Base-by-base conservation (phyloP, 2,329 filamentous ascomycete species). In the Epichloe baconii region DNA sequence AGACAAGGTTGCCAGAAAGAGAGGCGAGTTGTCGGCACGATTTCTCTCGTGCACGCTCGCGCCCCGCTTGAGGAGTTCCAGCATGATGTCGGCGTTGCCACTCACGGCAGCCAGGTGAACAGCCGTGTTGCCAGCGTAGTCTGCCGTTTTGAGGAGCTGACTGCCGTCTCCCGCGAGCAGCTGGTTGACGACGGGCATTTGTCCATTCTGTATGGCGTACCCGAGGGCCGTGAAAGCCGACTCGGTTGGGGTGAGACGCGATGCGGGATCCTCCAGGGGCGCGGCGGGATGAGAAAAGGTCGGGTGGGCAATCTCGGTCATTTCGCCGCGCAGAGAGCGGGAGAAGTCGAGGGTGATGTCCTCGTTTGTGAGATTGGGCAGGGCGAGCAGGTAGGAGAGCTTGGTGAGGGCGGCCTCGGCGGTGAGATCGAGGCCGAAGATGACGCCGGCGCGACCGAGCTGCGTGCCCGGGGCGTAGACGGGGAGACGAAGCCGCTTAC, bases 351-450 rank as follows among this genome's bases (percentile, higher is more conserved):
- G 73, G 3, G 81, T 76, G 31, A 95, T 81, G 21, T 87, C 82
- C 49, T 76, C 71, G 7, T 78, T 74, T 0, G 77, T 75, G n/a
- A 85, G 72, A 35, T 73, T 75, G 1, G 85, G 81, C 4, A 77
- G 65, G 4, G 86, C 85, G 17, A 95, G 77, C 3, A 95, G 77
- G 65, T 94, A 95, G 1, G 88, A 87, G 31, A 96, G 76, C 67
- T 96, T 96, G 19, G 90, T 93, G 58, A 95, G 78, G 5, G 90
- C 90, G 3, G 88, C 90, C 70, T 96, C 90, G 21, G 86, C 86
- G 0, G 90, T 96, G 68, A 95, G 76, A 62, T 95, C 89, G 57
- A 90, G 80, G 5, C 90, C 90, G 57, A 93, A 90, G 35, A 95
- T 87, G 47, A 96, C 88, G 36, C 90, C 90, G 2, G 87, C 87